Evolutionary conservation across 495 filamentous ascomycete genomes (phyloP).

Genomic region (Polyplosphaeria fusca): DNA sequence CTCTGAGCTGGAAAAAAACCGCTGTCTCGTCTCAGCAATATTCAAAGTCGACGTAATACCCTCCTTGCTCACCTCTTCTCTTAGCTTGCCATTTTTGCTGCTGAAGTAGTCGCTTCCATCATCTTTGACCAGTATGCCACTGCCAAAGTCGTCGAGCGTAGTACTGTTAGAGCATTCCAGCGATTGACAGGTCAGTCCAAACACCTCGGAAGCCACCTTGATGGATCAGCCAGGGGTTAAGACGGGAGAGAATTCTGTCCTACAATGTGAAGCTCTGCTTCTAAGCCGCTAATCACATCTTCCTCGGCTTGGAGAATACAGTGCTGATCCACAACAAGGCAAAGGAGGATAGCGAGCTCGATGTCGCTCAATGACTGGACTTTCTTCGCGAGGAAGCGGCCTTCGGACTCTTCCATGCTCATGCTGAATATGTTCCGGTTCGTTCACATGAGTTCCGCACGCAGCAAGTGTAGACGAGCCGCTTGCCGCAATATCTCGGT

Average conservation of each 20-base stretch:
- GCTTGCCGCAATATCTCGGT: no score
- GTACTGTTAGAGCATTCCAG: conserved; percentile 69
- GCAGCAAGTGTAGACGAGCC: no score
- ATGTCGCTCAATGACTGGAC: conserved; percentile 78
- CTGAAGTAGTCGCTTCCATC: conserved; percentile 20
- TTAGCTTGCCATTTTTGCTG: conserved; percentile 2
- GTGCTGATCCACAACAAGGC: conserved; percentile 74
- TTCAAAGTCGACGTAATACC: background rate
- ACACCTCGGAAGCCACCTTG: conserved; percentile 65
- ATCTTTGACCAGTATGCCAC: conserved; percentile 58
- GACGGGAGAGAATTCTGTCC: background rate
- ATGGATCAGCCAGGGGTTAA: conserved; percentile 2
- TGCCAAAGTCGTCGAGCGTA: conserved; percentile 74
- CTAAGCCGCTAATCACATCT: conserved; percentile 58
- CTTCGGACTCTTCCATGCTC: conserved; percentile 60
- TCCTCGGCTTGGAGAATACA: conserved; percentile 77
- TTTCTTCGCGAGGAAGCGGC: conserved; percentile 55
- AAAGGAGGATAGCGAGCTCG: conserved; percentile 81
- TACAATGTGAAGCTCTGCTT: conserved; percentile 71
- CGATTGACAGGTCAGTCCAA: conserved; percentile 63
- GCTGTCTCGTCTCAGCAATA: background rate
- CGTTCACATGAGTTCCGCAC: no score
- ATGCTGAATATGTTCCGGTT: no score
- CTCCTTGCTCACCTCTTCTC: conserved; percentile 21
- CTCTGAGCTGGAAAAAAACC: conserved; percentile 13